These are phyloP conservation scores for Rubia yunnanensis DNA, from an alignment of 257 asterid genomes.

Conservation along the genomic window DNA sequence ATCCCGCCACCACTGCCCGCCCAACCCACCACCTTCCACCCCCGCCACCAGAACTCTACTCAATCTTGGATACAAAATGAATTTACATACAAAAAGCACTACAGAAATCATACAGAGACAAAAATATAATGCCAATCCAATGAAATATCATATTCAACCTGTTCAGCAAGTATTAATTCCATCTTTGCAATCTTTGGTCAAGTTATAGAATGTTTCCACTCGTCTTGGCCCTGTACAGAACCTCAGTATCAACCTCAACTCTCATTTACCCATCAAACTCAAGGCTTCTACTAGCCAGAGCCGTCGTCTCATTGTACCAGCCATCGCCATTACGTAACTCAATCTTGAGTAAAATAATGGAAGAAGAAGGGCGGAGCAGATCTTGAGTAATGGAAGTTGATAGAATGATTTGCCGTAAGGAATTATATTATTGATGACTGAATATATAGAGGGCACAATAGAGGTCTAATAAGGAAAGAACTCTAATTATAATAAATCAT, in stretches of 20 bases:
- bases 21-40: too few species aligned
- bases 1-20: too few species aligned
- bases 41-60: too few species aligned
- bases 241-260: slow-evolving; percentile 94
- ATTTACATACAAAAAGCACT: neutral
- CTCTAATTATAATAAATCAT: too few species aligned
- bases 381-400: too few species aligned
- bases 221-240: slow-evolving; percentile 72
- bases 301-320: slow-evolving; percentile 81
- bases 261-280: slow-evolving; percentile 94
- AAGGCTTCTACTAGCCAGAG: slow-evolving; percentile 53
- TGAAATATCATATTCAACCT: slow-evolving; percentile 6
- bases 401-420: too few species aligned
- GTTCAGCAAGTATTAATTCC: slow-evolving; percentile 74
- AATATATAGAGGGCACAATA: too few species aligned
- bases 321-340: too few species aligned
- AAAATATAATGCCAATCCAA: neutral
- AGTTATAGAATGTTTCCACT: slow-evolving; percentile 82
- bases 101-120: neutral
- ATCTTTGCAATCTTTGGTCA: slow-evolving; percentile 88
- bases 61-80: neutral
- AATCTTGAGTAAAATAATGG: too few species aligned
- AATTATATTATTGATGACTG: too few species aligned
- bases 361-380: too few species aligned
- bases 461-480: too few species aligned